These are phyloP conservation scores for Myochromella boudieri DNA, from an alignment of 768 basidiomycete species.

Conservation along the genomic window DNA sequence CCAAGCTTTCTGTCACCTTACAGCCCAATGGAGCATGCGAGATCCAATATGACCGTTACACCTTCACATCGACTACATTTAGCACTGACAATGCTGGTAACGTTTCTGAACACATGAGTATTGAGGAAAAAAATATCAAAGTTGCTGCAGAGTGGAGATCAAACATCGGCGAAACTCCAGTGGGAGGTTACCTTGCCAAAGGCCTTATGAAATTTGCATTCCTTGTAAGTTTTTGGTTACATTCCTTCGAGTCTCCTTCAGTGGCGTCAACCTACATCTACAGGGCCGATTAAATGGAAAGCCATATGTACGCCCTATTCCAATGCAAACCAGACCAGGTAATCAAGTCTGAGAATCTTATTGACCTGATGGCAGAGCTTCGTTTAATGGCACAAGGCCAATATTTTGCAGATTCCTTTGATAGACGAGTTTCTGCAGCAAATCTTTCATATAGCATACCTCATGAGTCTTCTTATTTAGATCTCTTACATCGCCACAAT, in stretches of 20 bases:
- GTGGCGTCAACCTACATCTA: too few species aligned
- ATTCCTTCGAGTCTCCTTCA: too few species aligned
- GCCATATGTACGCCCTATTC: background rate
- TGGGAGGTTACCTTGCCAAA: constrained; percentile 12
- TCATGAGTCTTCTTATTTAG: too few species aligned
- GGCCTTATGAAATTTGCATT: constrained; percentile 17
- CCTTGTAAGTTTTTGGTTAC: background rate
- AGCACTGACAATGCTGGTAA: background rate
- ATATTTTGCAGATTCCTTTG: constrained; percentile 1
- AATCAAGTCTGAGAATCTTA: constrained; percentile 1
- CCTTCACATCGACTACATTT: background rate
- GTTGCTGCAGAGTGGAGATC: constrained; percentile 13
- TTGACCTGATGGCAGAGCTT: background rate
- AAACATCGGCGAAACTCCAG: background rate
- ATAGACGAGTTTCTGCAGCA: background rate
- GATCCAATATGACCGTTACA: background rate
- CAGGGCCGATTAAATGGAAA: background rate
- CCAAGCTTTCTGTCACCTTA: background rate
- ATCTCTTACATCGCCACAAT: too few species aligned
- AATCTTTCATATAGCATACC: too few species aligned
- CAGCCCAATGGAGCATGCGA: background rate
- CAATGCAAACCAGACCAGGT: background rate
- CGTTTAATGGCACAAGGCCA: background rate
- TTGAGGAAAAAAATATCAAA: constrained; percentile 11
- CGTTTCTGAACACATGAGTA: background rate